These are phyloP conservation scores for Aspergillus clavatus DNA, from an alignment of 2,329 filamentous ascomycete species.

Conservation along the genomic window DNA sequence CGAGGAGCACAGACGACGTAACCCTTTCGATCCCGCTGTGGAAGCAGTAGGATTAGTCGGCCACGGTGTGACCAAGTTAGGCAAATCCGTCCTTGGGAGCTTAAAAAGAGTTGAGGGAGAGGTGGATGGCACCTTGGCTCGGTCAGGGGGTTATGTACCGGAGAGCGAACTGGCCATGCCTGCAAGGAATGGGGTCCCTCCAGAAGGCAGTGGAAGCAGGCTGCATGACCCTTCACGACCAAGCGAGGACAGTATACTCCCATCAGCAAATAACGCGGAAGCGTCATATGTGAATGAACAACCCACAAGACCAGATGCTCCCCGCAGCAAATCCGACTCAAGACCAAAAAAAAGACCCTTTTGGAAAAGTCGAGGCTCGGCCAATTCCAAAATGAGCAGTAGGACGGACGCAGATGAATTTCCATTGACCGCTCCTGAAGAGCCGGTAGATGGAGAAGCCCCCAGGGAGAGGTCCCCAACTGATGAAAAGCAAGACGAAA, in stretches of 20 bases:
- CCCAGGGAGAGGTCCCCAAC: neutral
- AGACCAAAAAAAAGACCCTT: constrained; percentile 28
- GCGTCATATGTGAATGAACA: neutral
- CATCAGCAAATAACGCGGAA: neutral
- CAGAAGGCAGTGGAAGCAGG: neutral
- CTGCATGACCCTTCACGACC: neutral
- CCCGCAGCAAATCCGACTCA: constrained; percentile 1
- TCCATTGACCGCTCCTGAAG: constrained; percentile 34
- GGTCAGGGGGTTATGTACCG: constrained; percentile 31
- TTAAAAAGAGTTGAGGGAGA: constrained; percentile 38
- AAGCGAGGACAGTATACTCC: neutral
- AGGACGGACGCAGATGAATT: constrained; percentile 30
- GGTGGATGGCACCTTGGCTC: constrained; percentile 32
- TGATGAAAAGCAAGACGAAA: constrained; percentile 7
- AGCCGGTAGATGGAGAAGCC: constrained; percentile 13
- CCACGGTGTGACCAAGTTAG: constrained; percentile 44
- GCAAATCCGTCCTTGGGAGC: constrained; percentile 42
- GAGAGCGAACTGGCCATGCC: constrained; percentile 9
- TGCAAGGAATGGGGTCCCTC: constrained; percentile 3
- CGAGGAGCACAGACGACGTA: constrained; percentile 18
- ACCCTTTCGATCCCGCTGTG: constrained; percentile 43
- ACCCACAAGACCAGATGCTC: neutral
- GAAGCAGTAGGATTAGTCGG: constrained; percentile 51
- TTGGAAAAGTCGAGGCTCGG: constrained; percentile 32
- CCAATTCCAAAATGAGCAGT: constrained; percentile 23